phyloP scores from a whole-genome alignment of 345 rosid species.

The Conringia planisiliqua region DNA sequence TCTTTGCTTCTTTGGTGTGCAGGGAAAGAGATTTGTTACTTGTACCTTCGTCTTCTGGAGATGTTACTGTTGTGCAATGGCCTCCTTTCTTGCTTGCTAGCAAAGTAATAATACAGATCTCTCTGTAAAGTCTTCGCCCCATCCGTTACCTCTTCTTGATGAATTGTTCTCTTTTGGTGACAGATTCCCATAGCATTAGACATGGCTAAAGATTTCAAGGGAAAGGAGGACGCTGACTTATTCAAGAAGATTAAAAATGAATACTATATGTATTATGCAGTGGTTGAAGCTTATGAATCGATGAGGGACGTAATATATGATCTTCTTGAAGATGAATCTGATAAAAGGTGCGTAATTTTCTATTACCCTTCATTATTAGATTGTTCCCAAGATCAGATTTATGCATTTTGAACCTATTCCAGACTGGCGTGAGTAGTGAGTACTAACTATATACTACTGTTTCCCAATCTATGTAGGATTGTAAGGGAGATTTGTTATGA shows the following conservation, averaged over 20 bases:
- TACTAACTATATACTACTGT: conserved; percentile 12
- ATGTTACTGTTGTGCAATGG: conserved; percentile 81
- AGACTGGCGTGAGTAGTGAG: not conserved
- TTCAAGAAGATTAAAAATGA: conserved; percentile 71
- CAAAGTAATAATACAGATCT: conserved; percentile 52
- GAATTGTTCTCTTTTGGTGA: conserved; percentile 27
- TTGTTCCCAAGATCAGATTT: not conserved
- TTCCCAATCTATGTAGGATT: conserved; percentile 42
- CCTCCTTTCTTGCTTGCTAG: conserved; percentile 98
- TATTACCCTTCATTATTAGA: not conserved
- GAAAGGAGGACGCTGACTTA: conserved; percentile 63
- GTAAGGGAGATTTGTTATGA: conserved; percentile 51
- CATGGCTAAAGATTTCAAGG: conserved; percentile 96
- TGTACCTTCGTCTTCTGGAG: conserved; percentile 71
- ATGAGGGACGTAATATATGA: conserved; percentile 51
- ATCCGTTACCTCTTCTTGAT: conserved; percentile 19
- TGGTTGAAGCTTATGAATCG: conserved; percentile 80
- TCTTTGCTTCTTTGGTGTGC: conserved; percentile 25
- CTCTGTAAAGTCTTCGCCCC: conserved; percentile 12
- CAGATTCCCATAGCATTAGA: conserved; percentile 98
- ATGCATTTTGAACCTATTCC: conserved; percentile 6
- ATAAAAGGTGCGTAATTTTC: conserved; percentile 50
- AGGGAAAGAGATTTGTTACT: conserved; percentile 90
- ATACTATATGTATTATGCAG: conserved; percentile 71
- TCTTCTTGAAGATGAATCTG: conserved; percentile 68